A percentile compares a stretch with the other conserved stretches of the same genome.
Evolutionary conservation across 2,329 filamentous ascomycete genomes (phyloP).

Genomic region (Pseudogymnoascus sp.): DNA sequence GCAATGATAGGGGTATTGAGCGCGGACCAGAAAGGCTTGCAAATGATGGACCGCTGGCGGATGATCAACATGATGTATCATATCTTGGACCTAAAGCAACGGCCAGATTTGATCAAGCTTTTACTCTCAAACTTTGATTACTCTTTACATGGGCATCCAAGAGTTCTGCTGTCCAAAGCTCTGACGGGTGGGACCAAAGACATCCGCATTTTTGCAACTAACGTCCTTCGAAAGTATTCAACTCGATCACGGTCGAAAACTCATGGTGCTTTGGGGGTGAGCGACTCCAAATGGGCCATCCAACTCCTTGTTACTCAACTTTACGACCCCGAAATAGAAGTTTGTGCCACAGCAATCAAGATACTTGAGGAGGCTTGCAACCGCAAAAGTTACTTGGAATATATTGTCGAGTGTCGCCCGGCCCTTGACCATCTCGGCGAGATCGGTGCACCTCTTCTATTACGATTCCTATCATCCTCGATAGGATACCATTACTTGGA

Average conservation of each 20-base stretch:
- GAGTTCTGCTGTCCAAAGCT: slow-evolving; percentile 88
- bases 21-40: slow-evolving; percentile 72
- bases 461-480: slow-evolving; percentile 90
- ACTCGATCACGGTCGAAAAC: slow-evolving; percentile 44
- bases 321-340: slow-evolving; percentile 94
- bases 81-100: slow-evolving; percentile 84
- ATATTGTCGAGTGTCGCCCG: slow-evolving; percentile 91
- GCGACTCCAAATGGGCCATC: slow-evolving; percentile 90
- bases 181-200: slow-evolving; percentile 87
- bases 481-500: slow-evolving; percentile 97
- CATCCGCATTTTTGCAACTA: slow-evolving; percentile 85
- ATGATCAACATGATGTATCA: slow-evolving; percentile 99
- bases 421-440: slow-evolving; percentile 93
- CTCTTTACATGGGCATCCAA: slow-evolving; percentile 76
- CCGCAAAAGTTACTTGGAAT: slow-evolving; percentile 82
- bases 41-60: slow-evolving; percentile 90
- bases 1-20: slow-evolving; percentile 84
- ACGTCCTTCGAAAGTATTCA: slow-evolving; percentile 80
- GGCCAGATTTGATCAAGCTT: slow-evolving; percentile 84
- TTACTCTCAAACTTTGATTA: slow-evolving; percentile 92
- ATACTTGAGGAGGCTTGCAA: slow-evolving; percentile 98
- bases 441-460: slow-evolving; percentile 85
- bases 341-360: slow-evolving; percentile 93
- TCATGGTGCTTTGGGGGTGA: slow-evolving; percentile 38
- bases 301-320: slow-evolving; percentile 94